Conservation (phyloP, 306 rosid genomes). For the Hippophae tibetana region DNA sequence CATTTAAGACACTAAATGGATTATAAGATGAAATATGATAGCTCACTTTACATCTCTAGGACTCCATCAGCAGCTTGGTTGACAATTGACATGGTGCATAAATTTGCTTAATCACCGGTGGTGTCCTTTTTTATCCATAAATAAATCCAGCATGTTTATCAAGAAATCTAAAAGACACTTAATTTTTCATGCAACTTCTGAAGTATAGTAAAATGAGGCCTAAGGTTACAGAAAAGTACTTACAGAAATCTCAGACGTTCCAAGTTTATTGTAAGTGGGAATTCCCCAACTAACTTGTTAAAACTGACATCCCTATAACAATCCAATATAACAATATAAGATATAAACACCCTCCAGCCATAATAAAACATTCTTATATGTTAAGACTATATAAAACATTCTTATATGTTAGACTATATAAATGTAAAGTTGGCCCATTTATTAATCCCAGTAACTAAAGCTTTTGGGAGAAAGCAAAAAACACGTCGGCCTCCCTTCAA, state of each 20-base stretch:
- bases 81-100: background rate
- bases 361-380: background rate
- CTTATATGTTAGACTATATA: too few species aligned
- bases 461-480: too few species aligned
- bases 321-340: background rate
- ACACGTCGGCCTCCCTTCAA: too few species aligned
- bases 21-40: too few species aligned
- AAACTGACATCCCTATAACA: slow-evolving; percentile 74
- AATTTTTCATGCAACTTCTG: background rate
- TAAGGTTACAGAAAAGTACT: slow-evolving; percentile 23
- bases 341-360: slow-evolving; percentile 11
- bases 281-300: slow-evolving; percentile 65
- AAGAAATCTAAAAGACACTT: background rate
- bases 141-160: slow-evolving; percentile 1
- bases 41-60: too few species aligned
- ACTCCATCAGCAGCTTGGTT: background rate
- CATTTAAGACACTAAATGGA: too few species aligned
- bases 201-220: background rate
- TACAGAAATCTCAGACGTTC: slow-evolving; percentile 50
- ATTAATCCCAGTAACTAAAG: too few species aligned
- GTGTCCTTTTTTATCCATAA: background rate
- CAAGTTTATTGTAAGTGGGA: slow-evolving; percentile 33
- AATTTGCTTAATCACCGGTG: background rate
- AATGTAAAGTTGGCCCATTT: too few species aligned
- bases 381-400: too few species aligned